A percentile compares a stretch with the other conserved stretches of the same genome.
Conservation (phyloP, 2,329 filamentous ascomycete species). For the Metarhizium robertsii region DNA sequence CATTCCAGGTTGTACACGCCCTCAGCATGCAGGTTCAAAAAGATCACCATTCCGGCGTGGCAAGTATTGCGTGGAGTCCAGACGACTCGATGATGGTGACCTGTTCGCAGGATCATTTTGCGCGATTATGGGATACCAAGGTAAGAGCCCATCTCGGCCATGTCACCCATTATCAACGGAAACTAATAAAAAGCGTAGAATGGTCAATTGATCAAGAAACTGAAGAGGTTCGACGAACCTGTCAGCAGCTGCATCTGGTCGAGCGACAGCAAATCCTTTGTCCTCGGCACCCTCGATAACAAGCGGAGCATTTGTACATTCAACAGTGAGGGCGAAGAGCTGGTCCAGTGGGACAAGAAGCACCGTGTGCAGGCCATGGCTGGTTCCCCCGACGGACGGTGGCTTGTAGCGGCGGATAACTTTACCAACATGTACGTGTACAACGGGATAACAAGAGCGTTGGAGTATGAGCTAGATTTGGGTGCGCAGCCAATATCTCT, state of each 20-base stretch:
- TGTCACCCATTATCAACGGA: not conserved
- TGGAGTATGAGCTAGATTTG: slow-evolving; percentile 61
- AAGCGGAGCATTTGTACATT: slow-evolving; percentile 60
- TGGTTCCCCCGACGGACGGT: slow-evolving; percentile 70
- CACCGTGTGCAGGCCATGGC: slow-evolving; percentile 77
- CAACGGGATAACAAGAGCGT: slow-evolving; percentile 64
- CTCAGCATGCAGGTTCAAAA: slow-evolving; percentile 30
- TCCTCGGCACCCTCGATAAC: slow-evolving; percentile 68
- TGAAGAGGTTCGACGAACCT: slow-evolving; percentile 69
- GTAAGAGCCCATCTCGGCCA: slow-evolving; percentile 33
- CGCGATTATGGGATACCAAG: slow-evolving; percentile 64
- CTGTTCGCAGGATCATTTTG: slow-evolving; percentile 66
- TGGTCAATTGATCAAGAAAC: slow-evolving; percentile 51
- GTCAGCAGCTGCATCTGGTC: slow-evolving; percentile 90
- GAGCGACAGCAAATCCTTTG: slow-evolving; percentile 64
- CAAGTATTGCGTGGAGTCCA: slow-evolving; percentile 83
- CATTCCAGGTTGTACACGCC: slow-evolving; percentile 54
- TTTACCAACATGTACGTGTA: slow-evolving; percentile 69
- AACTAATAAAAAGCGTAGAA: slow-evolving; percentile 32
- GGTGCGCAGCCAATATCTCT: slow-evolving; percentile 68
- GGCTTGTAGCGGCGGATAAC: slow-evolving; percentile 70
- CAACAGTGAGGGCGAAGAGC: slow-evolving; percentile 51
- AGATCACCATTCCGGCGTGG: slow-evolving; percentile 62
- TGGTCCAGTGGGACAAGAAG: slow-evolving; percentile 58
- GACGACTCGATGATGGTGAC: slow-evolving; percentile 81